Percentiles rank a stretch among this genome's conserved stretches.
Evolutionary conservation across 805 yeast species (phyloP).

Genomic region (Grigorovia humatica): DNA sequence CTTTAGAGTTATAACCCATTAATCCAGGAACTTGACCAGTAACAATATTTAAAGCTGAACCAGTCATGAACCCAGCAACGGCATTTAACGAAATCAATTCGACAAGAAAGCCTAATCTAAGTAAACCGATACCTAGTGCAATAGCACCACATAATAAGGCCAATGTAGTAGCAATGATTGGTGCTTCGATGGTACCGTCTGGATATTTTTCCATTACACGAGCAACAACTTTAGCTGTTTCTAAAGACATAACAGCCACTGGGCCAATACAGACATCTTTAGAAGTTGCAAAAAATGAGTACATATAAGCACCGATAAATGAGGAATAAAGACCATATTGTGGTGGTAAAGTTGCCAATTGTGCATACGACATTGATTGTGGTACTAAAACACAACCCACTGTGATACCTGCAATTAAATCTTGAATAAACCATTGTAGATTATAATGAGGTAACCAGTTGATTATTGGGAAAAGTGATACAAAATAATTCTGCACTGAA

Average conservation of each 20-base stretch:
- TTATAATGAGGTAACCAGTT: conserved; percentile 85
- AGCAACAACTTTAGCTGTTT: conserved; percentile 68
- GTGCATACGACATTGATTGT: conserved; percentile 92
- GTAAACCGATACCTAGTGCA: conserved; percentile 69
- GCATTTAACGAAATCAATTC: conserved; percentile 88
- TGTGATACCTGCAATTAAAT: conserved; percentile 83
- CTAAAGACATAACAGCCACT: conserved; percentile 89
- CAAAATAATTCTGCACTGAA: conserved; percentile 37
- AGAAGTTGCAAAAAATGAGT: conserved; percentile 87
- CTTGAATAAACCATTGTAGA: conserved; percentile 65
- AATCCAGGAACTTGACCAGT: conserved; percentile 80
- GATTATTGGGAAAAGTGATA: conserved; percentile 66
- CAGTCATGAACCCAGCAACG: conserved; percentile 89
- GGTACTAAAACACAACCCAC: conserved; percentile 92
- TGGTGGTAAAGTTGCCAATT: conserved; percentile 68
- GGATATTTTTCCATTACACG: conserved; percentile 47
- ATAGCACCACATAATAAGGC: conserved; percentile 79
- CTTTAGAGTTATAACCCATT: conserved; percentile 59
- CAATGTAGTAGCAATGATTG: conserved; percentile 69
- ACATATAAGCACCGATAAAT: conserved; percentile 80
- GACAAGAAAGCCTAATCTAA: conserved; percentile 77
- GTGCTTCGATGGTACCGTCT: conserved; percentile 36
- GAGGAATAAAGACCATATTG: conserved; percentile 87
- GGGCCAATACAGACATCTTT: conserved; percentile 96
- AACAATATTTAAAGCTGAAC: conserved; percentile 78